Evolutionary conservation across 2,329 filamentous ascomycete genomes (phyloP).

Genomic region (Aspergillus vadensis): DNA sequence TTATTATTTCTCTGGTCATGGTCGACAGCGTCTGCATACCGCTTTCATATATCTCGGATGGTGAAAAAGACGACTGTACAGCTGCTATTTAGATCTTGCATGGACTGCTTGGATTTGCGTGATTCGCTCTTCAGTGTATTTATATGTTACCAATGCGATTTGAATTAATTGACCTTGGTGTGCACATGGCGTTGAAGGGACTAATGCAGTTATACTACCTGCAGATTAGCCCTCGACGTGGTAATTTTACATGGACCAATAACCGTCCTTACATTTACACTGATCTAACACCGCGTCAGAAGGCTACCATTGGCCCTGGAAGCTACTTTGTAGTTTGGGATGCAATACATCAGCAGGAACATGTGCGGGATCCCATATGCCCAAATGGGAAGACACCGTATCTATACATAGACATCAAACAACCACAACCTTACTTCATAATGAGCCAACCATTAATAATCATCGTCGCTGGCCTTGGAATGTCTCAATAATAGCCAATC

Average conservation of each 20-base stretch:
- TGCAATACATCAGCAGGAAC: neutral
- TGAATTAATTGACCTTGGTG: neutral
- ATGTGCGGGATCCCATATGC: neutral
- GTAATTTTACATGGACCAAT: neutral
- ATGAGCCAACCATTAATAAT: too few relatives aligned
- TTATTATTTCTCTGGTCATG: slow-evolving; percentile 21
- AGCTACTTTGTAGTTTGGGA: neutral
- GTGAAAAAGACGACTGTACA: slow-evolving; percentile 4
- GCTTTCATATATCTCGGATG: slow-evolving; percentile 5
- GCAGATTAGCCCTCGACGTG: neutral
- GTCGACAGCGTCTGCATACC: slow-evolving; percentile 12
- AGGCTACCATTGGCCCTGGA: neutral
- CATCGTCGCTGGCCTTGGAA: neutral
- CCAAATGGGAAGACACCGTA: neutral
- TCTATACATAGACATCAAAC: neutral
- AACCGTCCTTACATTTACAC: neutral
- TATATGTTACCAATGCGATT: slow-evolving; percentile 35
- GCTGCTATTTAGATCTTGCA: slow-evolving; percentile 11
- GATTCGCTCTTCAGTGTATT: slow-evolving; percentile 35
- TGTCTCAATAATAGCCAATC: neutral
- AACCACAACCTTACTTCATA: neutral
- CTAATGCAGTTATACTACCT: neutral
- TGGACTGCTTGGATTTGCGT: slow-evolving; percentile 25
- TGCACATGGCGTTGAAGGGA: neutral
- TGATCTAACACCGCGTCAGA: neutral